Evolutionary conservation across 805 yeast species (phyloP).

Genomic region (Lachancea sp.): DNA sequence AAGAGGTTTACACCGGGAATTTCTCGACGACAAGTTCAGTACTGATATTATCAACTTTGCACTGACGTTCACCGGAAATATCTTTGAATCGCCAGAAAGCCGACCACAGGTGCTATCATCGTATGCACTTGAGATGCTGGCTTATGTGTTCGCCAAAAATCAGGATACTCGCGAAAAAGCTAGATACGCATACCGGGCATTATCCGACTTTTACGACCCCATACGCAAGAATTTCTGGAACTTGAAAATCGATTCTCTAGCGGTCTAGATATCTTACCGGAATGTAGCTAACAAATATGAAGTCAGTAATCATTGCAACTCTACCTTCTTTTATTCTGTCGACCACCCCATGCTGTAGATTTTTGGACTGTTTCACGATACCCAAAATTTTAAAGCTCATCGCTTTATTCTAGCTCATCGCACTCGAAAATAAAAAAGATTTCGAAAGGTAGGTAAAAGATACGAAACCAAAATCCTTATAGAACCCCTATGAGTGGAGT

Average conservation of each 20-base stretch:
- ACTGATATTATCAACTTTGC: conserved; percentile 43
- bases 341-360: not conserved
- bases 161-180: conserved; percentile 34
- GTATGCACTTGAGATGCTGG: conserved; percentile 59
- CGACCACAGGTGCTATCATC: conserved; percentile 39
- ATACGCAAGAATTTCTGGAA: conserved; percentile 60
- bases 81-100: conserved; percentile 14
- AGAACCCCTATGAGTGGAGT: not conserved
- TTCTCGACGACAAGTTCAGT: conserved; percentile 26
- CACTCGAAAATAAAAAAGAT: not conserved
- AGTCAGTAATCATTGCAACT: not conserved
- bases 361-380: not conserved
- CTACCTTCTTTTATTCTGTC: not conserved
- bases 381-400: conserved; percentile 24
- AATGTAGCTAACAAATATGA: not conserved
- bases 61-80: conserved; percentile 34
- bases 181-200: conserved; percentile 40
- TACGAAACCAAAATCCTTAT: no score
- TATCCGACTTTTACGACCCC: conserved; percentile 52
- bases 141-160: conserved; percentile 39
- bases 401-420: conserved; percentile 18
- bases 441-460: not conserved
- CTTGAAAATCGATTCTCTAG: conserved; percentile 31
- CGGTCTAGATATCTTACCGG: not conserved
- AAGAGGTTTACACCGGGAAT: conserved; percentile 44